These are phyloP conservation scores for Collybiopsis confluens DNA, from an alignment of 768 basidiomycete genomes.

Conservation along the genomic window DNA sequence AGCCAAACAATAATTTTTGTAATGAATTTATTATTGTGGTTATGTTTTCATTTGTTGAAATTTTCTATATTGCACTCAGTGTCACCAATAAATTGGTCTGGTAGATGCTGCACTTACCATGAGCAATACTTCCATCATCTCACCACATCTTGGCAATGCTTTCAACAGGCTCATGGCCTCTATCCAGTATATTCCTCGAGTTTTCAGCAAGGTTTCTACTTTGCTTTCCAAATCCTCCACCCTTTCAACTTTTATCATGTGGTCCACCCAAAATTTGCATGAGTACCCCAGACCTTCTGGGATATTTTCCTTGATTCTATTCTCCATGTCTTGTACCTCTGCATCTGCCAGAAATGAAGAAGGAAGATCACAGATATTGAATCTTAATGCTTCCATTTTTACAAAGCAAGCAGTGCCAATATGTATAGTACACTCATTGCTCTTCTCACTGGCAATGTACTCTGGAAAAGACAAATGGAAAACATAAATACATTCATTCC, in stretches of 20 bases:
- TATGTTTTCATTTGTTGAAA: no score
- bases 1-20: no score
- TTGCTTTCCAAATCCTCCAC: neutral
- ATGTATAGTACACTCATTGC: neutral
- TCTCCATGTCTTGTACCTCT: neutral
- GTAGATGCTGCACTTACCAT: no score
- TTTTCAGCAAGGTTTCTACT: neutral
- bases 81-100: no score
- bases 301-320: neutral
- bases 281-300: neutral
- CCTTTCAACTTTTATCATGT: neutral
- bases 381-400: neutral
- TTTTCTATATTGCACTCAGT: no score
- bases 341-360: conserved; percentile 1
- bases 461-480: conserved; percentile 8
- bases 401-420: neutral
- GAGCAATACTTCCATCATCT: no score
- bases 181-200: no score
- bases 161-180: no score
- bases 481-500: neutral
- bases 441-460: neutral
- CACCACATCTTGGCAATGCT: no score
- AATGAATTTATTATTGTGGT: no score
- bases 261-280: conserved; percentile 1
- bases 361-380: conserved; percentile 9